These are phyloP conservation scores for Rugonectria rugulosa DNA, from an alignment of 2,329 filamentous ascomycete genomes.

Conservation along the genomic window DNA sequence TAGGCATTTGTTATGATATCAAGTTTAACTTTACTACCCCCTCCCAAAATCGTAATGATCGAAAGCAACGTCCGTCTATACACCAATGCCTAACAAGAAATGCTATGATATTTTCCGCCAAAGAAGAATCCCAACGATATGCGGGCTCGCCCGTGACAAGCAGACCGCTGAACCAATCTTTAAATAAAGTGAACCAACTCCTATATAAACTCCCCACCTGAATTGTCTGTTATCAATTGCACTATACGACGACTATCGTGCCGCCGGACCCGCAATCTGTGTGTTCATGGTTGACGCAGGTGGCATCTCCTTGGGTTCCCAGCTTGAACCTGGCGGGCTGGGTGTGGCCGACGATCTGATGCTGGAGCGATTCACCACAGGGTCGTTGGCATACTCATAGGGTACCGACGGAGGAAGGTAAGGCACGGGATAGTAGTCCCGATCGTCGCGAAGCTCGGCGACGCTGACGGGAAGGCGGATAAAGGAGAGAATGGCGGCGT, in stretches of 20 bases:
- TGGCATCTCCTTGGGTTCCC: constrained; percentile 12
- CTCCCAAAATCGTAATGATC: neutral
- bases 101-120: constrained; percentile 24
- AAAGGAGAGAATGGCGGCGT: constrained; percentile 42
- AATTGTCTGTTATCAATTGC: constrained; percentile 19
- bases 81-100: constrained; percentile 11
- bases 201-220: constrained; percentile 31
- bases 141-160: neutral
- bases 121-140: constrained; percentile 14
- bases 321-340: constrained; percentile 19
- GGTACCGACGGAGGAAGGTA: constrained; percentile 39
- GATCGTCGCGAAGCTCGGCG: constrained; percentile 43
- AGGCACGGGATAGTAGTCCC: constrained; percentile 42
- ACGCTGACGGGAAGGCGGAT: constrained; percentile 42
- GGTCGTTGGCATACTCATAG: constrained; percentile 36
- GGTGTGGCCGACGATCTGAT: constrained; percentile 12
- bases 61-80: constrained; percentile 29
- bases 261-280: constrained; percentile 1
- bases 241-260: constrained; percentile 2
- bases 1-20: constrained; percentile 15
- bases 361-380: constrained; percentile 24
- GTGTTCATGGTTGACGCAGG: neutral
- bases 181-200: neutral
- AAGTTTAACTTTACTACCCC: constrained; percentile 16
- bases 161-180: neutral